phyloP scores from a whole-genome alignment of 2,329 filamentous ascomycete species.

The Gnomoniopsis sp. region DNA sequence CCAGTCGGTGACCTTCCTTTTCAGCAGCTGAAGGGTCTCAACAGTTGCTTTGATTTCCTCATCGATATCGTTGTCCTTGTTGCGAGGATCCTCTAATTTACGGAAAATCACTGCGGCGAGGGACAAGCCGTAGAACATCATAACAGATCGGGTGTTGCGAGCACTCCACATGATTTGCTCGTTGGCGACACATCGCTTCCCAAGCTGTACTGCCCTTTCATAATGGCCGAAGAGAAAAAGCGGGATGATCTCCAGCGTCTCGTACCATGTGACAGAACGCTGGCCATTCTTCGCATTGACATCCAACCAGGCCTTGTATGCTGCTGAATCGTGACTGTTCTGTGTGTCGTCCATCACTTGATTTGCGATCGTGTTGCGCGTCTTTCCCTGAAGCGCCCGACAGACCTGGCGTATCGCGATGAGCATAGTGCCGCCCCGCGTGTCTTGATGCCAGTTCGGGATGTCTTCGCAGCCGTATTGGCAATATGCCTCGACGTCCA shows the following conservation, averaged over 20 bases:
- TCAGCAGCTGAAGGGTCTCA: conserved; percentile 50
- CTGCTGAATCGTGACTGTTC: conserved; percentile 48
- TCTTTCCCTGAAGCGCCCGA: conserved; percentile 74
- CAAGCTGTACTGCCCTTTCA: conserved; percentile 54
- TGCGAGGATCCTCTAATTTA: conserved; percentile 44
- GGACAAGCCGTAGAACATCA: conserved; percentile 60
- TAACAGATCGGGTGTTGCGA: conserved; percentile 53
- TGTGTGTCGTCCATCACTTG: conserved; percentile 65
- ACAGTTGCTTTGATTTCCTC: conserved; percentile 46
- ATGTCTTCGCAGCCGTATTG: conserved; percentile 72
- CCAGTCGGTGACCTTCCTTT: conserved; percentile 62
- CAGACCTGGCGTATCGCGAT: conserved; percentile 63
- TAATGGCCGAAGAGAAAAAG: conserved; percentile 64
- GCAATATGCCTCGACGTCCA: conserved; percentile 68
- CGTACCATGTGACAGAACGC: conserved; percentile 64
- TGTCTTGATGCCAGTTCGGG: conserved; percentile 67
- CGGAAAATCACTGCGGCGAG: conserved; percentile 50
- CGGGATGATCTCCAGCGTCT: conserved; percentile 61
- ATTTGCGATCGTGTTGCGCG: conserved; percentile 44
- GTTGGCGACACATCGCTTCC: conserved; percentile 45
- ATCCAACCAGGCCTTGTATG: conserved; percentile 58
- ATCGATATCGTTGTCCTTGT: conserved; percentile 38
- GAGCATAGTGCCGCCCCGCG: conserved; percentile 67
- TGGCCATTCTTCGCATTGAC: conserved; percentile 55
- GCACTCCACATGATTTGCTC: conserved; percentile 55